These are phyloP conservation scores for Trichocladium uniseriatum DNA, from an alignment of 495 filamentous ascomycete genomes.

Conservation along the genomic window DNA sequence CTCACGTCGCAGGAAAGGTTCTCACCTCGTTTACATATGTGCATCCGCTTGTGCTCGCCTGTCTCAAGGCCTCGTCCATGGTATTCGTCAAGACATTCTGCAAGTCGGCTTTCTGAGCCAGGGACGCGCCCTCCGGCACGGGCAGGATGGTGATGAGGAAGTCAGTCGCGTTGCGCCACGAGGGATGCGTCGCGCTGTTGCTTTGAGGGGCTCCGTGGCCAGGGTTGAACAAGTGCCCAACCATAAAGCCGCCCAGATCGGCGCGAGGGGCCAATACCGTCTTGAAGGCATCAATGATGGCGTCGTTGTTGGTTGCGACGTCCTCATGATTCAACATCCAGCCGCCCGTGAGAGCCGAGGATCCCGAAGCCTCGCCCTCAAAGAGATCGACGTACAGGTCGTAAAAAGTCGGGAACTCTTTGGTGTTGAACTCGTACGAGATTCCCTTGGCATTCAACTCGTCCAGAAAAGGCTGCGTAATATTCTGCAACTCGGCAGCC, in stretches of 20 bases:
- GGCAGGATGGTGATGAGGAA: constrained; percentile 16
- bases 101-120: constrained; percentile 14
- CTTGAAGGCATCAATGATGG: constrained; percentile 28
- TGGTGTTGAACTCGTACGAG: constrained; percentile 18
- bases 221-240: constrained; percentile 37
- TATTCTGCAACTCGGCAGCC: constrained; percentile 17
- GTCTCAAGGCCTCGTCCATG: constrained; percentile 22
- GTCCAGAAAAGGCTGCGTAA: constrained; percentile 31
- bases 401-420: constrained; percentile 30
- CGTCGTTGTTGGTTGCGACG: constrained; percentile 25
- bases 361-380: constrained; percentile 18
- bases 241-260: constrained; percentile 16
- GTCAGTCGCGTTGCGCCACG: constrained; percentile 34
- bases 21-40: constrained; percentile 41
- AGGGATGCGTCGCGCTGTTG: constrained; percentile 43
- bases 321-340: constrained; percentile 33
- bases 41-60: constrained; percentile 22
- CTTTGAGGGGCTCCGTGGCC: constrained; percentile 23
- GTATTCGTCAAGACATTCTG: constrained; percentile 20
- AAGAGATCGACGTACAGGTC: constrained; percentile 35
- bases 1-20: neutral
- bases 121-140: constrained; percentile 7
- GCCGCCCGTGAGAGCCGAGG: constrained; percentile 28
- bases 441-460: constrained; percentile 23
- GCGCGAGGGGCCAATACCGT: constrained; percentile 16